Percentiles rank a stretch among this genome's conserved stretches.
Conservation (phyloP, 768 basidiomycete species). For the Suillus variegatus region DNA sequence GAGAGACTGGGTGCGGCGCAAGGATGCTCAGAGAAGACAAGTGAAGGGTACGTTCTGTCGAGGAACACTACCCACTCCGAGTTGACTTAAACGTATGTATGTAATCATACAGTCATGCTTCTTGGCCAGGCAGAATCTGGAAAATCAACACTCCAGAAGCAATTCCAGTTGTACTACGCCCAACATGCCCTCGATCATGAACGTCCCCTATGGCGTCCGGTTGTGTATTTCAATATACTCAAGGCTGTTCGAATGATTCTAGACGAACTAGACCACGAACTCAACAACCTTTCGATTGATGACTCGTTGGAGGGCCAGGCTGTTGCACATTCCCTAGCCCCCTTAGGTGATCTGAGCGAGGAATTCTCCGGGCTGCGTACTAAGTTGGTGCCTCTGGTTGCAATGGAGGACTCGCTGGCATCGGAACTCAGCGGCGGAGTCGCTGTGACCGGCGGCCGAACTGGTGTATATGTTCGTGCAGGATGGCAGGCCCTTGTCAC, state of each 20-base stretch:
- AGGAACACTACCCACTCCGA: neutral
- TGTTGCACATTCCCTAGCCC: conserved; percentile 32
- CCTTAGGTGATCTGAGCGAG: conserved; percentile 35
- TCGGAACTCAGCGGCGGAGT: conserved; percentile 69
- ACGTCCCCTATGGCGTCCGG: conserved; percentile 74
- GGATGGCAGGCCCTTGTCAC: conserved; percentile 71
- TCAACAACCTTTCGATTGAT: conserved; percentile 34
- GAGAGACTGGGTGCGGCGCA: conserved; percentile 51
- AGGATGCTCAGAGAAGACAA: conserved; percentile 46
- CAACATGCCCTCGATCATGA: conserved; percentile 68
- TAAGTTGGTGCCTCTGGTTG: conserved; percentile 61
- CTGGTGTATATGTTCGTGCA: conserved; percentile 65
- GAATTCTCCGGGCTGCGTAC: conserved; percentile 56
- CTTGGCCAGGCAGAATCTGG: conserved; percentile 82
- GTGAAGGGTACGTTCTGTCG: conserved; percentile 49
- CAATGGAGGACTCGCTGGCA: conserved; percentile 67
- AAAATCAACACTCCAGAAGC: conserved; percentile 84
- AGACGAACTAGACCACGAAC: conserved; percentile 66
- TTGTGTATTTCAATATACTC: conserved; percentile 84
- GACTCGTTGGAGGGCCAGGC: conserved; percentile 32
- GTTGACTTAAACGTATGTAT: conserved; percentile 9
- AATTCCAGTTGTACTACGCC: conserved; percentile 81
- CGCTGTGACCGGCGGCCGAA: conserved; percentile 57
- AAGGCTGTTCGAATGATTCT: conserved; percentile 76
- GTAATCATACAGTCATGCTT: conserved; percentile 54